Conservation (phyloP, 2,329 filamentous ascomycete genomes). For the Ophiocordyceps robertsii region DNA sequence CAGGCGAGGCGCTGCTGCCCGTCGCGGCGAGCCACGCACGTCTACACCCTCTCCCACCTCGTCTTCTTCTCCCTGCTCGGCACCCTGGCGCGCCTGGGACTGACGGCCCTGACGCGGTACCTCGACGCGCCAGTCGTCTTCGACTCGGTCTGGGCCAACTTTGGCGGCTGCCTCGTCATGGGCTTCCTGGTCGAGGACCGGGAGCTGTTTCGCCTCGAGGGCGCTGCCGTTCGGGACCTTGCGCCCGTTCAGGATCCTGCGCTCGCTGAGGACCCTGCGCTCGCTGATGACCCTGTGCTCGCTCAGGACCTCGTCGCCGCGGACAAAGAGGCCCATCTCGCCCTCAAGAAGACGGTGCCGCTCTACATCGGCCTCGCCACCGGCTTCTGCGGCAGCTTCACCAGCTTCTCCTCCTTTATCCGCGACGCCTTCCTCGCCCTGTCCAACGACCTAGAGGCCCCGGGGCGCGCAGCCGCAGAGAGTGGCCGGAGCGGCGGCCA, state of each 20-base stretch:
- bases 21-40: slow-evolving; percentile 38
- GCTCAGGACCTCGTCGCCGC: slow-evolving; percentile 12
- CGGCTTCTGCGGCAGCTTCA: slow-evolving; percentile 82
- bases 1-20: slow-evolving; percentile 8
- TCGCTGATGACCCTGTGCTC: slow-evolving; percentile 16
- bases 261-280: slow-evolving; percentile 4
- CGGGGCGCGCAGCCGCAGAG: slow-evolving; percentile 21
- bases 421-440: slow-evolving; percentile 68
- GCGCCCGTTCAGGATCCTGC: slow-evolving; percentile 17
- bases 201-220: slow-evolving; percentile 58
- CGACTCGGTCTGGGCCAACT: slow-evolving; percentile 75
- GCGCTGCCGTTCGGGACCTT: slow-evolving; percentile 30
- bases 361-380: slow-evolving; percentile 78
- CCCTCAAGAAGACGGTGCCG: slow-evolving; percentile 73
- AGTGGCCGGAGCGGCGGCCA: slow-evolving; percentile 54
- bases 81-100: slow-evolving; percentile 67
- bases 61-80: slow-evolving; percentile 77
- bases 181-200: slow-evolving; percentile 75
- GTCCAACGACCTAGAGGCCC: slow-evolving; percentile 51
- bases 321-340: slow-evolving; percentile 43
- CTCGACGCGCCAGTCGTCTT: slow-evolving; percentile 63
- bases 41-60: slow-evolving; percentile 70
- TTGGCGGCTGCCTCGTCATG: slow-evolving; percentile 68
- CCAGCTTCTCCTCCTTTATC: slow-evolving; percentile 78
- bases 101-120: slow-evolving; percentile 70